phyloP scores from a whole-genome alignment of 163 green algal genomes.

The Volvox carteri region DNA sequence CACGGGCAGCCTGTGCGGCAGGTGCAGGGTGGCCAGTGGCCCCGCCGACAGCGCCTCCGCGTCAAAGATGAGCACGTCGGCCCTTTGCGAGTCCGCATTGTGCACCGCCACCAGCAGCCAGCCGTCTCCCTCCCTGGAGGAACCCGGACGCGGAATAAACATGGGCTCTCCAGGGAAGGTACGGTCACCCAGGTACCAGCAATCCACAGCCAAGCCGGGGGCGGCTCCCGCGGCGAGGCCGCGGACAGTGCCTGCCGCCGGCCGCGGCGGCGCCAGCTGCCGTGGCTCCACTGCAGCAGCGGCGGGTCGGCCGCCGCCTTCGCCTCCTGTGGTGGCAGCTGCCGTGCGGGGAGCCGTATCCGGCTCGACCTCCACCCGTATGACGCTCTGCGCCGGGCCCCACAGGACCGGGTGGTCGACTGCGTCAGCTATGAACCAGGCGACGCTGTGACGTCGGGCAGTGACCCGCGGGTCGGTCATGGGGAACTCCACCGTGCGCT shows the following conservation, averaged over 20 bases:
- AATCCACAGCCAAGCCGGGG: conserved; percentile 37
- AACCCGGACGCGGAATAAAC: conserved; percentile 70
- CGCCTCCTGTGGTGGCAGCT: neutral
- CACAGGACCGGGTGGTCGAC: conserved; percentile 63
- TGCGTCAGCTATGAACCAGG: conserved; percentile 62
- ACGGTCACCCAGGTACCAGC: conserved; percentile 49
- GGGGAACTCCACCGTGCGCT: conserved; percentile 70
- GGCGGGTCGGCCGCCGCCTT: neutral
- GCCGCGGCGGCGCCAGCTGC: neutral
- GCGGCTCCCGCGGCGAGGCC: neutral
- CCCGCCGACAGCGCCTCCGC: conserved; percentile 62
- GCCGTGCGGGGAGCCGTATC: neutral
- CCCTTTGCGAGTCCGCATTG: conserved; percentile 64
- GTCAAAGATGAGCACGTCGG: conserved; percentile 77
- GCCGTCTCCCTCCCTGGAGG: conserved; percentile 75
- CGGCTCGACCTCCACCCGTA: conserved; percentile 36
- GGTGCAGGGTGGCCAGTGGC: conserved; percentile 69
- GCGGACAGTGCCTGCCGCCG: neutral
- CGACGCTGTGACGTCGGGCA: conserved; percentile 27
- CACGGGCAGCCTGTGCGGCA: conserved; percentile 71
- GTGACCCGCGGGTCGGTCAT: conserved; percentile 40
- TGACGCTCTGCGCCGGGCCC: conserved; percentile 41
- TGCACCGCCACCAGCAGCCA: conserved; percentile 77
- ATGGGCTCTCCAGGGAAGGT: conserved; percentile 73
- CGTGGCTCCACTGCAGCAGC: neutral